Conservation (phyloP, 345 rosid species). For the Populus nigra region DNA sequence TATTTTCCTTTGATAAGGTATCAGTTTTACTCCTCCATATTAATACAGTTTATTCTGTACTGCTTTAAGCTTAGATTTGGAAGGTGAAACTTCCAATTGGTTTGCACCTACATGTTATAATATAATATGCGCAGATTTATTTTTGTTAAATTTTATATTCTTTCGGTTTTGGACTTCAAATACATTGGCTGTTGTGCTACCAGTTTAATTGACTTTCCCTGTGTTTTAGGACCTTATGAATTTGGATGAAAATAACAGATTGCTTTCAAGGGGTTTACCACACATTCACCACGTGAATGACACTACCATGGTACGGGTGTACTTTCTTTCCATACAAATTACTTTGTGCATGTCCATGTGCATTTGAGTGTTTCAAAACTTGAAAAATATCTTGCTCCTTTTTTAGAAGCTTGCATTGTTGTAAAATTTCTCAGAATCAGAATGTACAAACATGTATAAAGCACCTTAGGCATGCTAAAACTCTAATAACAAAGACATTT, state of each 20-base stretch:
- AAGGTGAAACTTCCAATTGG: background rate
- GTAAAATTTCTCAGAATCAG: too few relatives aligned
- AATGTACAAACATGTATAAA: too few relatives aligned
- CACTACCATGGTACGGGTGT: conserved; percentile 56
- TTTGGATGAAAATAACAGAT: conserved; percentile 67
- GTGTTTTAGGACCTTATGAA: conserved; percentile 72
- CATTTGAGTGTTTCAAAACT: too few relatives aligned
- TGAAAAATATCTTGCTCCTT: background rate
- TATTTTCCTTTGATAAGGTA: conserved; percentile 83
- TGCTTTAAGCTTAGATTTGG: background rate
- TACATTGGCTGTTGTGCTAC: background rate
- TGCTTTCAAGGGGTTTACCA: conserved; percentile 70
- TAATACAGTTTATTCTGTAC: background rate
- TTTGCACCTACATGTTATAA: conserved; percentile 5
- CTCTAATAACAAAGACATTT: too few relatives aligned
- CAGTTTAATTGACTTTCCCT: conserved; percentile 3
- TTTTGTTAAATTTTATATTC: background rate
- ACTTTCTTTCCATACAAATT: conserved; percentile 5
- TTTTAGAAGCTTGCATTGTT: background rate
- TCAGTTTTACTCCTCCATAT: conserved; percentile 8
- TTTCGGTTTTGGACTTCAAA: conserved; percentile 9
- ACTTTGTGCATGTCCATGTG: background rate
- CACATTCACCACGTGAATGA: conserved; percentile 78
- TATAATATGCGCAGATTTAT: background rate
- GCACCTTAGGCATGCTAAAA: too few relatives aligned